Conservation (phyloP, 1,284 basidiomycete genomes). For the Calocybe gambosa region DNA sequence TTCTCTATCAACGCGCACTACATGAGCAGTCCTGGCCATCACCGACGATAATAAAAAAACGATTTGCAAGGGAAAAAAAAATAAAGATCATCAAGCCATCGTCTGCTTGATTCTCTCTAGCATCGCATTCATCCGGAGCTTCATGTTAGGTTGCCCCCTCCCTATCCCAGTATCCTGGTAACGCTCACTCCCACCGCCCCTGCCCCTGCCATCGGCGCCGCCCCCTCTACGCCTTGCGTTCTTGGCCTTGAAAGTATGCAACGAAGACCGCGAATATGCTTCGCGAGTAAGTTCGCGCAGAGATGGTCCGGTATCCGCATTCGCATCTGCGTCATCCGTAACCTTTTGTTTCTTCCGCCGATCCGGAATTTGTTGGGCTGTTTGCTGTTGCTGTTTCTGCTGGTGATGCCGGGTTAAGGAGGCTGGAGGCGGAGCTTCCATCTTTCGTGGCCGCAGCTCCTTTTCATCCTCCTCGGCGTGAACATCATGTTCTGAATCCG, state of each 20-base stretch:
- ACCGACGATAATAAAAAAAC: conserved; percentile 6
- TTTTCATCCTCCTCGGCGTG: conserved; percentile 4
- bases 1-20: too few species aligned
- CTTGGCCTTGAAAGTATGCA: conserved; percentile 53
- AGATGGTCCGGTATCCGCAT: conserved; percentile 20
- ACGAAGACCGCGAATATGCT: conserved; percentile 54
- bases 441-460: conserved; percentile 12
- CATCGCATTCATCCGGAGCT: conserved; percentile 71
- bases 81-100: conserved; percentile 26
- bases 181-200: conserved; percentile 13
- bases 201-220: conserved; percentile 10
- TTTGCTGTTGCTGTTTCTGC: conserved; percentile 21
- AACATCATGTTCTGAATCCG: conserved; percentile 2
- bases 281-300: conserved; percentile 53
- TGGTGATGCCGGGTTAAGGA: conserved; percentile 21
- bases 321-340: conserved; percentile 15
- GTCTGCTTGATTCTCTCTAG: conserved; percentile 70
- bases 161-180: conserved; percentile 22
- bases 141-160: conserved; percentile 71
- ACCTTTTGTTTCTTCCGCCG: conserved; percentile 13
- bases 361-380: background rate
- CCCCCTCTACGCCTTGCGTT: conserved; percentile 28
- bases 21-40: too few species aligned
- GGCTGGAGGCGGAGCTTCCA: conserved; percentile 9
- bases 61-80: conserved; percentile 10